Evolutionary conservation across 2,329 filamentous ascomycete species (phyloP).

Genomic region (Akanthomyces lecanii): DNA sequence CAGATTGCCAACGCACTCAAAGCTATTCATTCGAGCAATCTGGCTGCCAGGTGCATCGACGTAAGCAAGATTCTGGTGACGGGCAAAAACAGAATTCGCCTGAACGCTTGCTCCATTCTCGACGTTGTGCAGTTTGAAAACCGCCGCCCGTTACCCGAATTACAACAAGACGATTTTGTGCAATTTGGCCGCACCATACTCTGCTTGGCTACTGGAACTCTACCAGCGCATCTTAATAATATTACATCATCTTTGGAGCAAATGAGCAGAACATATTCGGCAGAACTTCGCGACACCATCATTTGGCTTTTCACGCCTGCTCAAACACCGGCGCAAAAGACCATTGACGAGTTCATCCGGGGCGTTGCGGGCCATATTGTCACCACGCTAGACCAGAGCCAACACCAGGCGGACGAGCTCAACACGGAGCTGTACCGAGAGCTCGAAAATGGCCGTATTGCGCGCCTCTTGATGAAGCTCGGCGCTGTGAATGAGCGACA

Average conservation of each 20-base stretch:
- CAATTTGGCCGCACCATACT: conserved; percentile 82
- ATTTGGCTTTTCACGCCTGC: conserved; percentile 73
- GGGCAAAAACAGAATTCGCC: conserved; percentile 80
- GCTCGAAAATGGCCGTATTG: conserved; percentile 83
- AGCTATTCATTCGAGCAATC: conserved; percentile 72
- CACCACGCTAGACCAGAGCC: conserved; percentile 67
- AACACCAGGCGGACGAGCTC: conserved; percentile 75
- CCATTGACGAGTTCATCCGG: conserved; percentile 72
- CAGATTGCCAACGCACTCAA: conserved; percentile 87
- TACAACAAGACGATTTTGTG: conserved; percentile 83
- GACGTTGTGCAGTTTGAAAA: conserved; percentile 84
- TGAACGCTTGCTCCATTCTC: conserved; percentile 83
- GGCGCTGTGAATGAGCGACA: conserved; percentile 85
- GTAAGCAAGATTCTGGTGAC: conserved; percentile 86
- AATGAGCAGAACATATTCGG: conserved; percentile 70
- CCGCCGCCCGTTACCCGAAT: conserved; percentile 62
- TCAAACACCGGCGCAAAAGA: conserved; percentile 55
- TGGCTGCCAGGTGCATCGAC: conserved; percentile 83
- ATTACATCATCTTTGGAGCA: conserved; percentile 69
- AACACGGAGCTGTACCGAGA: conserved; percentile 70
- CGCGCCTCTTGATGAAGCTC: conserved; percentile 76
- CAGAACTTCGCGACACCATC: conserved; percentile 73
- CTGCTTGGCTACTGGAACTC: conserved; percentile 69
- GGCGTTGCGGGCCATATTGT: conserved; percentile 76
- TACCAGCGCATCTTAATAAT: conserved; percentile 52